Conservation (phyloP, 2,329 filamentous ascomycete genomes). For the Fusarium sambucinum region DNA sequence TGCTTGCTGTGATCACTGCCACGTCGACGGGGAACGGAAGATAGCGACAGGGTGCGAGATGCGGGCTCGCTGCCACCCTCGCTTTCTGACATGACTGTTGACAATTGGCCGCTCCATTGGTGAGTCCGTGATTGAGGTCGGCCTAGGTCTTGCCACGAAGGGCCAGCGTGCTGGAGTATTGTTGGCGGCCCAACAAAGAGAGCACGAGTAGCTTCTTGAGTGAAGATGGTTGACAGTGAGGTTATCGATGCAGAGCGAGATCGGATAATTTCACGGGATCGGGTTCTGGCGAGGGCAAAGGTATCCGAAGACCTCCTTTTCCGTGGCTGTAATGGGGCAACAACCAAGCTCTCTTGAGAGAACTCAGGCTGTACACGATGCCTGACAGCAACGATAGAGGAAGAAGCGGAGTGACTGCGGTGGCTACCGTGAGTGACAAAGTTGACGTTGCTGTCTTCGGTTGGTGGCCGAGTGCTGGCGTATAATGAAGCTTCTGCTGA, state of each 20-base stretch:
- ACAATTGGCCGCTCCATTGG: conserved; percentile 74
- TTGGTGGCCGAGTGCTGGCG: conserved; percentile 52
- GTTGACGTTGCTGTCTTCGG: conserved; percentile 61
- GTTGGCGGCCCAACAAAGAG: conserved; percentile 49
- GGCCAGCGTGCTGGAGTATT: conserved; percentile 45
- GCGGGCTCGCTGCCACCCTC: conserved; percentile 64
- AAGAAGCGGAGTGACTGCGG: conserved; percentile 57
- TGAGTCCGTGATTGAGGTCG: conserved; percentile 56
- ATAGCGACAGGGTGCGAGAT: conserved; percentile 62
- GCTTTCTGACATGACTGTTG: conserved; percentile 72
- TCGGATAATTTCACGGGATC: conserved; percentile 66
- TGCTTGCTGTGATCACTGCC: conserved; percentile 68
- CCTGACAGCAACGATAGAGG: conserved; percentile 52
- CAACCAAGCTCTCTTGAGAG: conserved; percentile 71
- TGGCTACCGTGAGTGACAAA: conserved; percentile 65
- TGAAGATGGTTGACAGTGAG: conserved; percentile 67
- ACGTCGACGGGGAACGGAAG: conserved; percentile 58
- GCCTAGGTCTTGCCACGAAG: conserved; percentile 41
- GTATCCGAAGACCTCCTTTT: conserved; percentile 63
- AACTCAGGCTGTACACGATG: conserved; percentile 58
- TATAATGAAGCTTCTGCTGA: conserved; percentile 57
- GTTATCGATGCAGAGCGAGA: conserved; percentile 66
- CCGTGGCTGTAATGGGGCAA: conserved; percentile 65
- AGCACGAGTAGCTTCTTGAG: conserved; percentile 58
- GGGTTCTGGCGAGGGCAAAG: conserved; percentile 62